Percentiles rank a stretch among this genome's conserved stretches.
These are phyloP conservation scores for Apiotrichum siamense DNA, from an alignment of 1,284 basidiomycete species.

Conservation along the genomic window DNA sequence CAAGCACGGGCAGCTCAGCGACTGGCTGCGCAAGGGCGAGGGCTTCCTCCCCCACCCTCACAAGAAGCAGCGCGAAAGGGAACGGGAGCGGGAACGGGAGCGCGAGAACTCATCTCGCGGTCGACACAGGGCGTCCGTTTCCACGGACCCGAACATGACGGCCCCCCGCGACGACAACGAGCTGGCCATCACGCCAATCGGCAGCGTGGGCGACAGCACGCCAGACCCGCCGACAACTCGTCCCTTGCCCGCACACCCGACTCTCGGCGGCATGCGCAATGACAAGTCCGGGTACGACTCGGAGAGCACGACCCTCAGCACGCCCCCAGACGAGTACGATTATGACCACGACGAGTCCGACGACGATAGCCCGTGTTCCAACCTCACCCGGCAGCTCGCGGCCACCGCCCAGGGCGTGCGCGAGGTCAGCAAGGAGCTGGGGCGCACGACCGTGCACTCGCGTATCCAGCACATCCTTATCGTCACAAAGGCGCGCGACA, in stretches of 20 bases:
- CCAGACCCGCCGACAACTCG: too few relatives aligned
- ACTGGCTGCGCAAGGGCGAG: constrained; percentile 33
- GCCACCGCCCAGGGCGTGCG: constrained; percentile 95
- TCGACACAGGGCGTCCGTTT: too few relatives aligned
- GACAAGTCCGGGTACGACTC: not conserved
- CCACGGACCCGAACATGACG: too few relatives aligned
- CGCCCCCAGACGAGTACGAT: not conserved
- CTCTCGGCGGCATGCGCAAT: not conserved
- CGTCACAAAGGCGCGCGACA: constrained; percentile 97
- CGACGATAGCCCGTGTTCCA: constrained; percentile 57
- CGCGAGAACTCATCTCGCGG: not conserved
- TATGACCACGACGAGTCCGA: constrained; percentile 27
- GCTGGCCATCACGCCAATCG: too few relatives aligned
- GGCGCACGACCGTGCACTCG: constrained; percentile 83
- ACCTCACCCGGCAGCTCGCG: constrained; percentile 83
- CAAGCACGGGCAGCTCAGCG: constrained; percentile 42
- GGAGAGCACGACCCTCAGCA: not conserved
- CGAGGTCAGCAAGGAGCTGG: constrained; percentile 99
- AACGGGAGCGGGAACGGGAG: not conserved
- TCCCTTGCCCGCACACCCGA: not conserved
- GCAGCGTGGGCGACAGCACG: too few relatives aligned
- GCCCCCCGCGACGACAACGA: too few relatives aligned
- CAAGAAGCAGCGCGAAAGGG: not conserved
- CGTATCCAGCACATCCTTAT: constrained; percentile 91
- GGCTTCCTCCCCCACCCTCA: constrained; percentile 5